These are phyloP conservation scores for Hymenoscyphus repandus DNA, from an alignment of 2,329 filamentous ascomycete genomes.

Conservation along the genomic window DNA sequence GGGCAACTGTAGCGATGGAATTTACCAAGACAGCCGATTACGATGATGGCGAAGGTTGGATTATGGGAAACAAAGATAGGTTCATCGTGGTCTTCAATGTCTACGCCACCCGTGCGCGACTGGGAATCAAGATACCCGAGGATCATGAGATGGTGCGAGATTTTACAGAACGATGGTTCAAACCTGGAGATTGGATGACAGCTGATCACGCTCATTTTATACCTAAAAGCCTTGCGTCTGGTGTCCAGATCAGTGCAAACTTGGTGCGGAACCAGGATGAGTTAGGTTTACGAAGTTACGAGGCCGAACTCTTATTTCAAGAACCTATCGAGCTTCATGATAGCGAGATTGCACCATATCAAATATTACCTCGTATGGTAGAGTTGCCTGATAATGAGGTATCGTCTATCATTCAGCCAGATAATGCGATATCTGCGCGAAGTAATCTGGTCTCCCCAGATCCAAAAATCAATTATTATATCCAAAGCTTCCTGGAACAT, in stretches of 20 bases:
- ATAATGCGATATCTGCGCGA: too few relatives aligned
- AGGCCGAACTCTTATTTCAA: neutral
- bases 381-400: too few relatives aligned
- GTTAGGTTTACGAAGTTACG: neutral
- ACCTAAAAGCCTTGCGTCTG: neutral
- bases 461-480: too few relatives aligned
- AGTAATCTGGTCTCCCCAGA: too few relatives aligned
- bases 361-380: too few relatives aligned
- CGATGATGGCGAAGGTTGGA: neutral
- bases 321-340: too few relatives aligned
- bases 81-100: conserved; percentile 1
- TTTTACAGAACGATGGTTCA: neutral
- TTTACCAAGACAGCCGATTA: neutral
- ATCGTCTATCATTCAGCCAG: too few relatives aligned
- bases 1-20: neutral
- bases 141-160: neutral
- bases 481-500: too few relatives aligned
- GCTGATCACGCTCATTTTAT: neutral
- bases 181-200: neutral
- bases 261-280: neutral
- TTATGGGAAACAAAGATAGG: neutral
- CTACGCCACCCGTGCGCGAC: neutral
- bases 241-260: neutral
- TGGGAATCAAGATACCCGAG: neutral
- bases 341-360: too few relatives aligned